Base-by-base conservation (phyloP, 306 rosid species). In the Sicyos baderoa region DNA sequence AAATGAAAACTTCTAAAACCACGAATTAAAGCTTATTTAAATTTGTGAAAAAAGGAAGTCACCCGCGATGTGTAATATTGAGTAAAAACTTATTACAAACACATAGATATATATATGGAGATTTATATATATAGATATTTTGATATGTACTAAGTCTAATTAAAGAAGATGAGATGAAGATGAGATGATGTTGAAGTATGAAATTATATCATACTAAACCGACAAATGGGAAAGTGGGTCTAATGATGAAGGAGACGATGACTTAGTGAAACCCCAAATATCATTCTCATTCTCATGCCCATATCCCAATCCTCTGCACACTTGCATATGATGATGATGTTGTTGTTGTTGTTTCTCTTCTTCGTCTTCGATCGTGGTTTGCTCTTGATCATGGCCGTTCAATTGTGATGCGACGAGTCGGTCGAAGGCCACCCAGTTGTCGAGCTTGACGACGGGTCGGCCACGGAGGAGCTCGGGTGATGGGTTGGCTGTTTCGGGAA, bases 161-260 rank as follows among this genome's bases (percentile, higher is more conserved):
- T 21, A 47, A 66, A 14, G 71, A 66, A 44, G 55, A 13, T 3
- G 21, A 21, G 6, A 66, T 56, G 29, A 47, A 47, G 42, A 47
- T 6, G 66, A 23, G 45, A 57, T 14, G 63, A 12, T 57, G 63
- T 57, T 57, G 64, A 57, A 19, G 54, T 65, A 47, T 6, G 68
- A 49, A 14, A 53, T 47, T 70, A 40, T 54, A 32, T 44, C 7
- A n/a, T 47, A 17, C 63, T 68, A 84, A 72, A 84, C 88, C 25
- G 88, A 84, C 84, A 84, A 75, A 75, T 84, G 88, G 80, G 82
- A 84, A 16, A 84, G 76, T 27, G 87, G 87, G 65, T 84, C 87
- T 14, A 84, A 74, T 16, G 87, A 73, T 4, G 85, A 74, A 19
- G 77, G 68, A 23, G 87, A 60, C 13, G 83, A 47, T 12, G 81